Conservation (phyloP, 805 yeast genomes). For the Torulaspora quercuum region DNA sequence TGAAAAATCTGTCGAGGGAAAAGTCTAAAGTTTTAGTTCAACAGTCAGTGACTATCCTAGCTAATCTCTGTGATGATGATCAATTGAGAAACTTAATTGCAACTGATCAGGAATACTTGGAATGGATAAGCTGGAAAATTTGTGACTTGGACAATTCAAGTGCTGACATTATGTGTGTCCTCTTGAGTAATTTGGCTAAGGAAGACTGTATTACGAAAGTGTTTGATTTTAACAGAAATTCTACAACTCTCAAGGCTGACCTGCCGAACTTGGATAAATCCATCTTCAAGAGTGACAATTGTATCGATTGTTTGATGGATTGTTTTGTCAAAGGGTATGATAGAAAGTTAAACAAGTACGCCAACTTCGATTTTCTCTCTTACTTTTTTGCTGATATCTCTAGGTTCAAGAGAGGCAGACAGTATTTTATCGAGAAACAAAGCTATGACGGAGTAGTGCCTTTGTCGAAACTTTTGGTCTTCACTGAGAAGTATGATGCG, state of each 20-base stretch:
- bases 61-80: constrained; percentile 73
- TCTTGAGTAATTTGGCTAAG: constrained; percentile 83
- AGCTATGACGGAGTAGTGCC: constrained; percentile 75
- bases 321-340: constrained; percentile 84
- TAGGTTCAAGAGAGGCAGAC: constrained; percentile 67
- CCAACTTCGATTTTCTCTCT: constrained; percentile 77
- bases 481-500: constrained; percentile 76
- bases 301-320: constrained; percentile 80
- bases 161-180: constrained; percentile 79
- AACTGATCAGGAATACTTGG: constrained; percentile 55
- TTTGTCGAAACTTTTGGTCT: constrained; percentile 72
- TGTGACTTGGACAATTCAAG: constrained; percentile 55
- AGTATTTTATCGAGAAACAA: constrained; percentile 70
- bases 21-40: constrained; percentile 53
- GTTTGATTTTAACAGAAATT: constrained; percentile 39
- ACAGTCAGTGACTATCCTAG: constrained; percentile 73
- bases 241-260: constrained; percentile 18
- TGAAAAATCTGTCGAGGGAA: constrained; percentile 57
- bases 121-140: constrained; percentile 47
- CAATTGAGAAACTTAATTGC: constrained; percentile 62
- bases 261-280: constrained; percentile 40
- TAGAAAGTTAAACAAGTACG: constrained; percentile 63
- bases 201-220: constrained; percentile 58
- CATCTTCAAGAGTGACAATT: constrained; percentile 54
- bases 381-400: constrained; percentile 90